Conservation (phyloP, 768 basidiomycete species). For the Collybia sordida region DNA sequence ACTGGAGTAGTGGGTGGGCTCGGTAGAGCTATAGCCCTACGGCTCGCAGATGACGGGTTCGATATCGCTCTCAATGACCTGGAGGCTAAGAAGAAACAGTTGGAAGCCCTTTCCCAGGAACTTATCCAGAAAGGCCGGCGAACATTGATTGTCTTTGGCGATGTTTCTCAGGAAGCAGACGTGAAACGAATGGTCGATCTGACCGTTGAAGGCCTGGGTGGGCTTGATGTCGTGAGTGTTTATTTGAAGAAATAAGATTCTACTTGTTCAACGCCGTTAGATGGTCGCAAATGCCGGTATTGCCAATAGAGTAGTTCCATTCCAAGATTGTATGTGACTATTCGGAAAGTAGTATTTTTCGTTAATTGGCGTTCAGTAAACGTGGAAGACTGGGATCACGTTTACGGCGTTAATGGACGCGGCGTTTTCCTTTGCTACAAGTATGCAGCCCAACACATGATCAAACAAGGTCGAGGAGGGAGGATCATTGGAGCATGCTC, state of each 20-base stretch:
- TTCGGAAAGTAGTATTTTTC: not conserved
- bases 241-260: not conserved
- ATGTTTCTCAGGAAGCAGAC: slow-evolving; percentile 26
- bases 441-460: slow-evolving; percentile 63
- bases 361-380: slow-evolving; percentile 21
- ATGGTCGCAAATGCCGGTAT: slow-evolving; percentile 37
- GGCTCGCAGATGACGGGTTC: slow-evolving; percentile 17
- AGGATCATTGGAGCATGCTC: slow-evolving; percentile 51
- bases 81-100: not conserved
- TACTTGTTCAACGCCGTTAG: slow-evolving; percentile 9
- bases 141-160: slow-evolving; percentile 16
- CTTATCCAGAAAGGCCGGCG: slow-evolving; percentile 21
- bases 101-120: slow-evolving; percentile 22
- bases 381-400: slow-evolving; percentile 37
- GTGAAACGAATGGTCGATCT: slow-evolving; percentile 25
- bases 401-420: slow-evolving; percentile 51
- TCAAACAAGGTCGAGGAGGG: slow-evolving; percentile 49
- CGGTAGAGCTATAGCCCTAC: slow-evolving; percentile 18
- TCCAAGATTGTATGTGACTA: not conserved
- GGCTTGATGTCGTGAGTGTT: slow-evolving; percentile 27
- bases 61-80: slow-evolving; percentile 14
- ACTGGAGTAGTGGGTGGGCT: slow-evolving; percentile 13
- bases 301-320: slow-evolving; percentile 5
- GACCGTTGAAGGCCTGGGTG: slow-evolving; percentile 22
- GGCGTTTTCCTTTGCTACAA: slow-evolving; percentile 65